A percentile compares a stretch with the other conserved stretches of the same genome.
Conservation (phyloP, 768 basidiomycete species). For the Suillus variegatus region DNA sequence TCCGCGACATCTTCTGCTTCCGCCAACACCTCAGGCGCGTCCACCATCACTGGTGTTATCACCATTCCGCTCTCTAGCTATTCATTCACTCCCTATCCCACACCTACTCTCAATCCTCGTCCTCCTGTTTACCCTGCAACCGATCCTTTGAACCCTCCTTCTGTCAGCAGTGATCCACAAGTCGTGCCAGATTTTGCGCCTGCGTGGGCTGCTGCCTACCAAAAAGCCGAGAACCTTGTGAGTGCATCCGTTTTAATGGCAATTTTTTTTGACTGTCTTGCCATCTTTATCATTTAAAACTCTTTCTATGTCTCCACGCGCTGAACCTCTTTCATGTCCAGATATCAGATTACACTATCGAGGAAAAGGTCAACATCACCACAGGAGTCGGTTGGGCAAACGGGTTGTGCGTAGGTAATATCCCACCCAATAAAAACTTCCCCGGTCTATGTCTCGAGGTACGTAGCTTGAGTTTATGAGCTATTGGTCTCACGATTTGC, state of each 20-base stretch:
- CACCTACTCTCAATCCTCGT: slow-evolving; percentile 51
- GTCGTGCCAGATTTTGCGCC: slow-evolving; percentile 40
- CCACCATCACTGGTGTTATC: slow-evolving; percentile 22
- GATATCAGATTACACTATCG: slow-evolving; percentile 39
- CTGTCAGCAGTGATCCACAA: slow-evolving; percentile 38
- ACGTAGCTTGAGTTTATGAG: slow-evolving; percentile 2
- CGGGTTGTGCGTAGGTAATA: slow-evolving; percentile 68
- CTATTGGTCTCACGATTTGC: background rate
- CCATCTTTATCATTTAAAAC: background rate
- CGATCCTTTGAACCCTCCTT: slow-evolving; percentile 53
- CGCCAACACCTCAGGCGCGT: slow-evolving; percentile 10
- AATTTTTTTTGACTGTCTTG: background rate
- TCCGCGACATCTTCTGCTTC: background rate
- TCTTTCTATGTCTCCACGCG: background rate
- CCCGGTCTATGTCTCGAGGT: slow-evolving; percentile 69
- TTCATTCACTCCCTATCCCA: slow-evolving; percentile 56
- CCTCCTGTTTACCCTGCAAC: slow-evolving; percentile 51
- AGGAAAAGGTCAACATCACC: slow-evolving; percentile 27
- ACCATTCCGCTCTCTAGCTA: slow-evolving; percentile 38
- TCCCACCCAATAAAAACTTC: slow-evolving; percentile 42
- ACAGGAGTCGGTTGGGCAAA: slow-evolving; percentile 28
- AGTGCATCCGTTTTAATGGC: slow-evolving; percentile 11
- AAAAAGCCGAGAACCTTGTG: slow-evolving; percentile 54
- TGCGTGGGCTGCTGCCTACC: slow-evolving; percentile 54
- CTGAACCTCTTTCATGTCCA: slow-evolving; percentile 13